Base-by-base conservation (phyloP, 108 stramenopile species). In the Thalassiosira profunda region DNA sequence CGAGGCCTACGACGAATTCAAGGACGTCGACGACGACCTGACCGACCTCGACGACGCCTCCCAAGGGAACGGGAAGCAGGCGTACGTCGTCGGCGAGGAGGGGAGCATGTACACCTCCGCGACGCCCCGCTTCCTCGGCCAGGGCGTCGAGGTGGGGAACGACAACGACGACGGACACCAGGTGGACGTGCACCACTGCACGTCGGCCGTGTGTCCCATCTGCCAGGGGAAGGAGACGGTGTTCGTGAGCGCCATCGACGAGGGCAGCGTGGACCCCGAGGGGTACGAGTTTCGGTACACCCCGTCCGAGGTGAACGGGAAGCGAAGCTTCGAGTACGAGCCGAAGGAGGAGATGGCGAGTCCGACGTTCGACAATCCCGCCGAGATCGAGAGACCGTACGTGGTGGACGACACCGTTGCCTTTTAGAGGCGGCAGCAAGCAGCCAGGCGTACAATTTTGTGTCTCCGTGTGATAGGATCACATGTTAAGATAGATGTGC, bases 361-460 rank as follows among this genome's bases (percentile, higher is more conserved):
- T 3, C 57, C 57, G 1, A 26, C 35, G 17, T 58, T 38, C 18
- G 1, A 17, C n/a, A 58, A 58, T 24, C 57, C 57, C 1, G 33
- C 57, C 15, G 57, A 38, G 21, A 58, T 58, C 25, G 57, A 6
- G 2, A 38, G 57, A 3, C 57, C 57, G 37, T 58, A 58, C 14
- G 28, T 40, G 10, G 57, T 58, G 57, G 57, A 58, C 26, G 36
- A 58, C 17, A 58, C 57, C n/a, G 37, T 58, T 29, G 57, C 21
- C 5, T 40, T 58, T 23, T 58, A 12, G 12, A 40, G 12, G 38
- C 38, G 12, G 38, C 38, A n/a, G n/a, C n/a, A n/a, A n/a, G n/a
- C n/a, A n/a, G n/a, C n/a, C n/a, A n/a, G n/a, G n/a, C n/a, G n/a
- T n/a, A n/a, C n/a, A n/a, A n/a, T n/a, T n/a, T n/a, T n/a, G n/a